These are phyloP conservation scores for Talaromyces trachyspermus DNA, from an alignment of 495 filamentous ascomycete species.

Conservation along the genomic window DNA sequence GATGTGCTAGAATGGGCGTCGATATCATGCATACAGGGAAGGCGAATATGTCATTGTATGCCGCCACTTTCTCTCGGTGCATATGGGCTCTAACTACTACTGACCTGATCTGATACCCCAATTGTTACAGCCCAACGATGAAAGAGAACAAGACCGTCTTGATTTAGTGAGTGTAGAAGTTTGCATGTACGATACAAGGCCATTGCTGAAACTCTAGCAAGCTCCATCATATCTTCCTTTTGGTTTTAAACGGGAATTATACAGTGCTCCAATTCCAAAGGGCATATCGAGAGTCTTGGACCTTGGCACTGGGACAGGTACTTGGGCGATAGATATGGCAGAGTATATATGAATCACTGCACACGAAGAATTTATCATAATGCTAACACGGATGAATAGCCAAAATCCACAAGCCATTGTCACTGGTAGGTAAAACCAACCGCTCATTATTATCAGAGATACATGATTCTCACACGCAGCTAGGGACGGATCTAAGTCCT, in stretches of 20 bases:
- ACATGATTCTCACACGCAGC: not conserved
- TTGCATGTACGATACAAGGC: conserved; percentile 20
- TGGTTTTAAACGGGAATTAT: conserved; percentile 37
- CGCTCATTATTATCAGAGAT: too few species aligned
- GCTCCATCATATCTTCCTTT: conserved; percentile 35
- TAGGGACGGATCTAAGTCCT: conserved; percentile 41
- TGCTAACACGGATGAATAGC: conserved; percentile 5
- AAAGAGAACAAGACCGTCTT: conserved; percentile 62
- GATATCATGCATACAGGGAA: conserved; percentile 26
- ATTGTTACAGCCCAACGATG: conserved; percentile 29
- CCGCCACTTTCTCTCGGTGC: not conserved
- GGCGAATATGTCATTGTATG: conserved; percentile 27
- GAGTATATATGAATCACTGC: conserved; percentile 20
- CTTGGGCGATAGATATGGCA: conserved; percentile 49
- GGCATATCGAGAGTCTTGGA: conserved; percentile 35
- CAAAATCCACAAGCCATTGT: conserved; percentile 11
- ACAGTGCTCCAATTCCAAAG: conserved; percentile 42
- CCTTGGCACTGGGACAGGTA: conserved; percentile 39
- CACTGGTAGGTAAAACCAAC: conserved; percentile 13
- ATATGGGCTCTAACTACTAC: too few species aligned
- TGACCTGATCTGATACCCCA: too few species aligned
- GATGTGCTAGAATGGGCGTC: conserved; percentile 32
- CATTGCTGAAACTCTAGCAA: conserved; percentile 18
- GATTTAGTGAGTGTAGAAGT: conserved; percentile 48
- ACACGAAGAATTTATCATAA: not conserved